Percentiles rank a stretch among this genome's conserved stretches.
Conservation (phyloP, 2,329 filamentous ascomycete species). For the Penicillium hesseltinei region DNA sequence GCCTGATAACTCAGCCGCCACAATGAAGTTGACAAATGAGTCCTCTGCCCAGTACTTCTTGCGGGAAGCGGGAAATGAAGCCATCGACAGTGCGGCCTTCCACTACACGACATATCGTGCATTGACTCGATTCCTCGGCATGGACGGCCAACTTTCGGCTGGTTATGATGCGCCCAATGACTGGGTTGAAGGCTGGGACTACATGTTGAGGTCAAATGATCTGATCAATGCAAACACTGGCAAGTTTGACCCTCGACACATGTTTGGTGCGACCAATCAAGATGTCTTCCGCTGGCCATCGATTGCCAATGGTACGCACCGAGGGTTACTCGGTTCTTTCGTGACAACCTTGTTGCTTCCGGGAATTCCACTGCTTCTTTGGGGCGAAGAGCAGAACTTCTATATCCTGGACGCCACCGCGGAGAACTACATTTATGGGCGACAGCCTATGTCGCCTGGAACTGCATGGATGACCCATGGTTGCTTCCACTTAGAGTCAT, state of each 20-base stretch:
- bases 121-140: conserved; percentile 59
- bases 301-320: conserved; percentile 53
- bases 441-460: conserved; percentile 60
- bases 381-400: conserved; percentile 65
- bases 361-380: conserved; percentile 59
- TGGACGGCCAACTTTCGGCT: conserved; percentile 56
- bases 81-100: conserved; percentile 61
- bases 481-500: conserved; percentile 57
- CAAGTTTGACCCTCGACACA: conserved; percentile 61
- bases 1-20: conserved; percentile 42
- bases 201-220: conserved; percentile 58
- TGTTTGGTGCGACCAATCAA: conserved; percentile 64
- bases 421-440: conserved; percentile 63
- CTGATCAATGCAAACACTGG: conserved; percentile 60
- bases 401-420: conserved; percentile 64
- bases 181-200: conserved; percentile 55
- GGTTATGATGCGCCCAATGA: conserved; percentile 54
- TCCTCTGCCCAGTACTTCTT: conserved; percentile 50
- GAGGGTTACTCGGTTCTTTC: conserved; percentile 57
- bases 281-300: conserved; percentile 66
- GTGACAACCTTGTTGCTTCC: conserved; percentile 60
- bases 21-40: conserved; percentile 50
- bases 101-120: conserved; percentile 63
- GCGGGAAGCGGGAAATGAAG: conserved; percentile 52
- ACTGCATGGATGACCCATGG: conserved; percentile 64